Percentiles rank a stretch among this genome's conserved stretches.
Conservation (phyloP, 2,329 filamentous ascomycete species). For the Alternaria brassicae region DNA sequence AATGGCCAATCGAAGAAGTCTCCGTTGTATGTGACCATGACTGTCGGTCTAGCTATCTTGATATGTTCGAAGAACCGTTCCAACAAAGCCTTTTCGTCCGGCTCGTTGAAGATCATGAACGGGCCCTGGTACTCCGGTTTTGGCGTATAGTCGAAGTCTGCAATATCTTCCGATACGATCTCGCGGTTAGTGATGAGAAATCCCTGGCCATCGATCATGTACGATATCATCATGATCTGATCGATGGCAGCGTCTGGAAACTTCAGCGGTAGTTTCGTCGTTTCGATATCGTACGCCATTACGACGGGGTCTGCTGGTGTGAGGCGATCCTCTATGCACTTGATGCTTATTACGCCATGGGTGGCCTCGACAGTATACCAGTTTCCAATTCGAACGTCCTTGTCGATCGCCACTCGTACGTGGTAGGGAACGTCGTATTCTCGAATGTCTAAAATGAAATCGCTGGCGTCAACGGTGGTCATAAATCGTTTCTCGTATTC, state of each 20-base stretch:
- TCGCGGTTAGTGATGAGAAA: slow-evolving; percentile 98
- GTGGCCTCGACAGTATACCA: slow-evolving; percentile 98
- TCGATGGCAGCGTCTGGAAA: slow-evolving; percentile 95
- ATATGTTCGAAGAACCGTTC: slow-evolving; percentile 96
- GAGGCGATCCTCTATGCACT: slow-evolving; percentile 84
- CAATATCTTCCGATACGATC: slow-evolving; percentile 96
- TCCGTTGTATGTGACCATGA: slow-evolving; percentile 99
- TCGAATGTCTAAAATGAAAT: slow-evolving; percentile 97
- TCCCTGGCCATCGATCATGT: slow-evolving; percentile 99
- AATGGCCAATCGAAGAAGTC: slow-evolving; percentile 99
- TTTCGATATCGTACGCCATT: slow-evolving; percentile 99
- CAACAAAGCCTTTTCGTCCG: slow-evolving; percentile 84
- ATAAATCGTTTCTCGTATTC: slow-evolving; percentile 80
- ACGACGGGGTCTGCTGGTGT: slow-evolving; percentile 95
- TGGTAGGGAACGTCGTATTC: slow-evolving; percentile 99
- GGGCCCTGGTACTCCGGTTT: slow-evolving; percentile 94
- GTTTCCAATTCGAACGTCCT: slow-evolving; percentile 93
- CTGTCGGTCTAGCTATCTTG: slow-evolving; percentile 91
- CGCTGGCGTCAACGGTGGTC: slow-evolving; percentile 85
- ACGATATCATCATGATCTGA: slow-evolving; percentile 99
- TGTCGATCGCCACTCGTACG: slow-evolving; percentile 97
- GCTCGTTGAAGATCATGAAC: slow-evolving; percentile 98
- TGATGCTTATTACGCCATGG: slow-evolving; percentile 84
- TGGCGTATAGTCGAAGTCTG: slow-evolving; percentile 97
- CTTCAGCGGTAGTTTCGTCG: slow-evolving; percentile 91